phyloP scores from a whole-genome alignment of 257 asterid genomes.

The Solanum rostratum region DNA sequence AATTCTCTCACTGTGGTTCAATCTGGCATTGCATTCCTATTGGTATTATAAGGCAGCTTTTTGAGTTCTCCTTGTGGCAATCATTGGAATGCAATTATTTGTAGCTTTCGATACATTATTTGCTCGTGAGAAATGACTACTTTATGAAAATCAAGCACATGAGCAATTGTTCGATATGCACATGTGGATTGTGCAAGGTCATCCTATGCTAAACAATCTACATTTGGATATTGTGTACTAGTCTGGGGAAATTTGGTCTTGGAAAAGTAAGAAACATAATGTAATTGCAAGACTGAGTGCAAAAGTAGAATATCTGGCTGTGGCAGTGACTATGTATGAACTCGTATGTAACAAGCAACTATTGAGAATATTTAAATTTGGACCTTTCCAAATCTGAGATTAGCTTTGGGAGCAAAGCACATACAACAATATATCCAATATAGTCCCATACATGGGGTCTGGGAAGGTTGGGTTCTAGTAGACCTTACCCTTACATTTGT shows the following conservation, averaged over 20 bases:
- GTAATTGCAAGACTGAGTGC: neutral
- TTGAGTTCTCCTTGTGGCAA: neutral
- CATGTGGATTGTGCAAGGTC: neutral
- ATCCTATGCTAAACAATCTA: neutral
- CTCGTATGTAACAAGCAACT: neutral
- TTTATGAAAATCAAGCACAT: neutral
- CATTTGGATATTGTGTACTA: neutral
- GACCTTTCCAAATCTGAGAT: neutral
- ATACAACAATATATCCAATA: neutral
- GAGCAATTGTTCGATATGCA: neutral
- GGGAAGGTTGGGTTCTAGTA: neutral
- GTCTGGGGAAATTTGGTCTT: neutral
- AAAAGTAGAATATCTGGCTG: neutral
- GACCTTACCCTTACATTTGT: neutral
- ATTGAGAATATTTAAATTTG: neutral
- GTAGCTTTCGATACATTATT: neutral
- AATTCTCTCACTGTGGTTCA: neutral
- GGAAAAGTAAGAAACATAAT: neutral
- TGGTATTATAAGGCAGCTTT: neutral
- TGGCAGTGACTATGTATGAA: neutral
- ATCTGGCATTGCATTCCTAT: neutral
- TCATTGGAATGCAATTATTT: neutral
- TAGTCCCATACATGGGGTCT: neutral
- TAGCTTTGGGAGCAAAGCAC: neutral
- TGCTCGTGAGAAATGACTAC: neutral